Evolutionary conservation across 352 stramenopile genomes (phyloP), one percentile per base, ranked within the genome.

Genomic region (Thalassiosira hispida): DNA sequence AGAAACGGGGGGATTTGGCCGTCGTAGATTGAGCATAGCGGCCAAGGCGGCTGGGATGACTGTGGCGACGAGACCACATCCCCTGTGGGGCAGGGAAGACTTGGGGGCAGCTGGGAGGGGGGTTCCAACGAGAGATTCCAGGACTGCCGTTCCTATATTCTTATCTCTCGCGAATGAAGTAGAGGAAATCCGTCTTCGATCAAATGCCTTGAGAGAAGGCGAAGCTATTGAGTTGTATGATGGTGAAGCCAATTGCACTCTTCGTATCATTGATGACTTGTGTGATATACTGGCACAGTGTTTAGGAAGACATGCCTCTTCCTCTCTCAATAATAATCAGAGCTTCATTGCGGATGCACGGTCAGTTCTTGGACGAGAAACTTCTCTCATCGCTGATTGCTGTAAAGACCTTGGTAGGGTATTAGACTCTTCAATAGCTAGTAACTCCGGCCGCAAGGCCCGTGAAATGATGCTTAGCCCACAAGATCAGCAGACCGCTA

Each of bases 401-500:
- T 88, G 57, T 29, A 64, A 46, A 60, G 75, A 81, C 33, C 46
- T 72, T 44, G 69, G 40, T 60, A 53, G 62, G 18, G 74, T 70
- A 60, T 84, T 66, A 68, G 81, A 72, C 52, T 47, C 53, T 80
- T 47, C 65, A 42, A n/a, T 78, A 64, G 25, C 49, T 40, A 35
- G 63, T 11, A 77, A 84, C 66, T 44, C 44, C 9, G 84, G 80
- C 18, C 42, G 65, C 7, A 91, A 83, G 22, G 73, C 75, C 46
- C 53, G 85, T 56, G 85, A 91, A 31, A 51, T 92, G 33, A 64
- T 77, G 12, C 52, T 93, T 1, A 67, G 38, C 9, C 3, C 64
- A 53, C 74, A 89, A 25, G 77, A 93, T 18, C 88, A 93, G 71
- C 35, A 77, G 40, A 68, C 65, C 20, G 78, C 89, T 29, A 80